Evolutionary conservation across 2,329 filamentous ascomycete genomes (phyloP), one percentile per base, ranked within the genome.

Genomic region (Trichoderma sp.): DNA sequence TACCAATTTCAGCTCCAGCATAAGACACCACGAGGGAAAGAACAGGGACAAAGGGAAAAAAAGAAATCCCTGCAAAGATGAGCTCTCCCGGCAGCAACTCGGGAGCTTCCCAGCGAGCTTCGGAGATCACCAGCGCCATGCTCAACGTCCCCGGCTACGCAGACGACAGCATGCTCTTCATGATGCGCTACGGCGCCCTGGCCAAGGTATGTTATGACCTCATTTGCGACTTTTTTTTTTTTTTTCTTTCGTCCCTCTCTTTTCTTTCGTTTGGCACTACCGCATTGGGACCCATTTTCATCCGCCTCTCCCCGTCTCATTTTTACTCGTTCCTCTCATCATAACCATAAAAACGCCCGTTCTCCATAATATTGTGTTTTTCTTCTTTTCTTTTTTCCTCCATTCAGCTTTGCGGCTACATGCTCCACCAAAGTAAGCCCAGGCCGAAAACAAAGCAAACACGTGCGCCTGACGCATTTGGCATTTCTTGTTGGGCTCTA

Each of bases 101-200:
- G 16, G 70, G 47, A 10, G 76, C 75, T 6, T 70, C 70, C 5
- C 73, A 74, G 60, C 75, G 76, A 24, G 77, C 77, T 0, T 56
- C 71, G 8, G 76, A 77, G 7, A 66, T 78, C 29, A 72, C 71
- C 68, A 70, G 75, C 10, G 73, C 74, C 47, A 73, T 77, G 73
- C 72, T 76, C 11, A 69, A 61, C 24, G 57, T 77, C 1, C 73
- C 76, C 1, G 75, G 73, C 21, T 78, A 78, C 47, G 75, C 74
- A 11, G 74, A 77, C 63, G 76, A 78, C 68, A 75, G 74, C 29
- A 73, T 78, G 71, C 71, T 78, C 60, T 77, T 76, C 49, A 70
- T 77, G 6, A 64, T 75, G 16, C 75, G 77, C 40, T 78, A 77
- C 55, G 68, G 73, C 2, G 47, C 59, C 29, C 62, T 68, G 31